Evolutionary conservation across 805 yeast species (phyloP).

Genomic region (Candida pini): DNA sequence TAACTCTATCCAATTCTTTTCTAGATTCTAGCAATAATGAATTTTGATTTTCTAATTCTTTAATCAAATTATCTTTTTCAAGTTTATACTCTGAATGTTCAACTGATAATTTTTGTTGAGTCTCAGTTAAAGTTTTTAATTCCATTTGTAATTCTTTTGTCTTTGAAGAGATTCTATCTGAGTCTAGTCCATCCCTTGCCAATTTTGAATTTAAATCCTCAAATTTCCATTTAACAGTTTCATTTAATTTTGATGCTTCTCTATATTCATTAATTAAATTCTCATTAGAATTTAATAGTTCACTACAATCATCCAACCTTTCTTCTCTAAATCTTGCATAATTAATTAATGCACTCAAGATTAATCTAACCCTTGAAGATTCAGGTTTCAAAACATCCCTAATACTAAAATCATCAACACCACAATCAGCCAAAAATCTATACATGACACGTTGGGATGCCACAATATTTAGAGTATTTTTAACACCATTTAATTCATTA

Average conservation of each 20-base stretch:
- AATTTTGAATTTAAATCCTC: slow-evolving; percentile 13
- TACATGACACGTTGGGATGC: slow-evolving; percentile 55
- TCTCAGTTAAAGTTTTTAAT: slow-evolving; percentile 50
- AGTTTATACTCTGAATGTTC: slow-evolving; percentile 62
- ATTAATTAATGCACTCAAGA: slow-evolving; percentile 78
- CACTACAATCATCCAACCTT: slow-evolving; percentile 63
- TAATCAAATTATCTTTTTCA: slow-evolving; percentile 53
- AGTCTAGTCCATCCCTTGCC: slow-evolving; percentile 24
- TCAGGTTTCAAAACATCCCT: slow-evolving; percentile 78
- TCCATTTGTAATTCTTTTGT: slow-evolving; percentile 57
- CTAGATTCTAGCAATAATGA: slow-evolving; percentile 51
- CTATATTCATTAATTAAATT: slow-evolving; percentile 40
- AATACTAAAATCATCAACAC: slow-evolving; percentile 70
- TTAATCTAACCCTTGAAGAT: slow-evolving; percentile 52
- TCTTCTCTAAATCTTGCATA: slow-evolving; percentile 82
- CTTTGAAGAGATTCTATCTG: slow-evolving; percentile 40
- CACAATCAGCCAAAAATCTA: slow-evolving; percentile 64
- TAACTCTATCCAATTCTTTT: slow-evolving; percentile 54
- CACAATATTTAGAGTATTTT: slow-evolving; percentile 42
- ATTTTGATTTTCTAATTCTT: slow-evolving; percentile 55
- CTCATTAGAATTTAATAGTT: slow-evolving; percentile 51
- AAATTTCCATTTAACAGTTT: slow-evolving; percentile 28
- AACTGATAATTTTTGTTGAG: slow-evolving; percentile 55
- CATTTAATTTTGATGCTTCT: slow-evolving; percentile 36
- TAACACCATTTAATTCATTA: slow-evolving; percentile 14